phyloP scores from a whole-genome alignment of 805 yeast genomes.

The Myxozyma neotropica region DNA sequence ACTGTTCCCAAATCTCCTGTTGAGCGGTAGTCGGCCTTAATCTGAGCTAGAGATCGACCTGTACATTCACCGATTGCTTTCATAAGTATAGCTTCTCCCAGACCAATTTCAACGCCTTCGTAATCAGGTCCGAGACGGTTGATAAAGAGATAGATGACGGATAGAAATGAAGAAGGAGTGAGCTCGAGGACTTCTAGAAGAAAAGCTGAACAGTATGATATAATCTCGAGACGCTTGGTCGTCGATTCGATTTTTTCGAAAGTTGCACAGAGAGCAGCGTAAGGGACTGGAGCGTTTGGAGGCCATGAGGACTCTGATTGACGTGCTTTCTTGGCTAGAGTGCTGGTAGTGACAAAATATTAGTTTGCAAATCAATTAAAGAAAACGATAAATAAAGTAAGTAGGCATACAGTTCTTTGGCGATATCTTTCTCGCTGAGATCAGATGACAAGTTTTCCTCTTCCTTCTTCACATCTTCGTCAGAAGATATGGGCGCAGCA shows the following conservation, averaged over 20 bases:
- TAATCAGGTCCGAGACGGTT: constrained; percentile 78
- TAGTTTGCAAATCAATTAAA: not conserved
- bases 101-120: constrained; percentile 89
- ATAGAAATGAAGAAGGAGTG: constrained; percentile 59
- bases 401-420: constrained; percentile 14
- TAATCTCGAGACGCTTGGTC: constrained; percentile 79
- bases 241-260: constrained; percentile 80
- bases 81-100: constrained; percentile 85
- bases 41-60: constrained; percentile 71
- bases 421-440: constrained; percentile 15
- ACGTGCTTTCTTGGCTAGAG: constrained; percentile 4
- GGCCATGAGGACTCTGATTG: constrained; percentile 16
- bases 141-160: constrained; percentile 80
- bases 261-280: constrained; percentile 46
- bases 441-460: not conserved
- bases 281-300: constrained; percentile 24
- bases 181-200: constrained; percentile 63
- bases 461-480: not conserved
- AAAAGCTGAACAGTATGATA: constrained; percentile 72
- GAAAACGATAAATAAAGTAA: not conserved
- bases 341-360: not conserved
- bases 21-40: constrained; percentile 73
- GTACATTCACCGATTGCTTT: constrained; percentile 90
- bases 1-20: constrained; percentile 90
- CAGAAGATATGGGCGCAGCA: not conserved